Evolutionary conservation across 2,329 filamentous ascomycete species (phyloP).

Genomic region (Alternaria sp.): DNA sequence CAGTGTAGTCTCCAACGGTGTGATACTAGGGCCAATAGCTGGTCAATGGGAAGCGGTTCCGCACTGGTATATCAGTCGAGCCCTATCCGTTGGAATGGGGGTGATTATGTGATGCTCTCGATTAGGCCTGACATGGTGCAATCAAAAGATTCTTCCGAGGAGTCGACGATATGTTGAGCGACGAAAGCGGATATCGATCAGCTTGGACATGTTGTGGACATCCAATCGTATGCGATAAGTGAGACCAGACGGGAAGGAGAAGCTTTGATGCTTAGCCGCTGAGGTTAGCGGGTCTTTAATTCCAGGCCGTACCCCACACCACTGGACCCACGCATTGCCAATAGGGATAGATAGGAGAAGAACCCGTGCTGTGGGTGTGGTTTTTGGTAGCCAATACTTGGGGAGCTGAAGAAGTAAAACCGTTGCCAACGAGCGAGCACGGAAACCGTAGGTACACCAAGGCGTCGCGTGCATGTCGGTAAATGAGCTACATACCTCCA

Average conservation of each 20-base stretch:
- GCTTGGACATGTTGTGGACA: conserved; percentile 3
- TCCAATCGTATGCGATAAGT: conserved; percentile 15
- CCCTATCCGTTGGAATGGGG: background rate
- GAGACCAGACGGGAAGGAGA: conserved; percentile 13
- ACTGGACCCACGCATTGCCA: conserved; percentile 10
- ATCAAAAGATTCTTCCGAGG: conserved; percentile 8
- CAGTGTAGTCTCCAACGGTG: background rate
- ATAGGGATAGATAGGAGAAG: conserved; percentile 12
- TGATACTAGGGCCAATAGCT: conserved; percentile 1
- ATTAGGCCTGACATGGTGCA: conserved; percentile 4
- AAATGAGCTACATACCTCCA: conserved; percentile 15
- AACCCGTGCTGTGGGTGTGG: conserved; percentile 8
- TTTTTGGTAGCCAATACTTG: conserved; percentile 17
- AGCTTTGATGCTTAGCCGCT: conserved; percentile 20
- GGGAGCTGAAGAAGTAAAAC: conserved; percentile 21
- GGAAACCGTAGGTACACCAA: conserved; percentile 17
- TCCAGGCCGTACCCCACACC: conserved; percentile 20
- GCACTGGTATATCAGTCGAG: background rate
- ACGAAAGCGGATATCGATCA: conserved; percentile 12
- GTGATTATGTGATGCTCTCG: background rate
- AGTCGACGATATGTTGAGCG: conserved; percentile 8
- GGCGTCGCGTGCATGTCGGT: conserved; percentile 13
- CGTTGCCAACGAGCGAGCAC: conserved; percentile 13
- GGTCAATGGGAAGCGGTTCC: conserved; percentile 7
- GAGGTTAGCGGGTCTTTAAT: conserved; percentile 15